These are phyloP conservation scores for Colletotrichum sidae DNA, from an alignment of 2,329 filamentous ascomycete genomes.

Conservation along the genomic window DNA sequence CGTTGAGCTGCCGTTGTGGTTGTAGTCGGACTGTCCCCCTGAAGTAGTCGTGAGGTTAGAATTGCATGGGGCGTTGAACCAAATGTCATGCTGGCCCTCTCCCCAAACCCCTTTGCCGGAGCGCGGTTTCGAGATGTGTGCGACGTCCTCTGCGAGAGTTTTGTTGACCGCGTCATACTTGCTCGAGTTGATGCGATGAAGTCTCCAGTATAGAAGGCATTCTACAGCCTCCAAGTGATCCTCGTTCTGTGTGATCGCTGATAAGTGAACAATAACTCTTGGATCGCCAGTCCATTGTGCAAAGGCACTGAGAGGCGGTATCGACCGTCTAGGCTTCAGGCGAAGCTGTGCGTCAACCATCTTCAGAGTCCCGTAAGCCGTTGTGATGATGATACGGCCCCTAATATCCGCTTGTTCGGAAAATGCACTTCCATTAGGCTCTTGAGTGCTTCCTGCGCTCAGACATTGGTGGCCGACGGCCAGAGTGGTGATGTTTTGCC, in stretches of 20 bases:
- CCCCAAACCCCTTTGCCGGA: too few relatives aligned
- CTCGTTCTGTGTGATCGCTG: not conserved
- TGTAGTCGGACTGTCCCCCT: too few relatives aligned
- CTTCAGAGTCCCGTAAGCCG: not conserved
- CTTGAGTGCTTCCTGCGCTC: not conserved
- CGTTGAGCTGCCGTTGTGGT: too few relatives aligned
- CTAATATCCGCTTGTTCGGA: not conserved
- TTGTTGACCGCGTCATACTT: not conserved
- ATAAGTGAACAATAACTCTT: not conserved
- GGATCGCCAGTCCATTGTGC: not conserved
- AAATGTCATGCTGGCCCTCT: too few relatives aligned
- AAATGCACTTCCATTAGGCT: not conserved
- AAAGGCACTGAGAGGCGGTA: not conserved
- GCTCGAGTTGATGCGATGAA: not conserved
- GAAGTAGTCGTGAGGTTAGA: too few relatives aligned
- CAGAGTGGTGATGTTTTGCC: not conserved
- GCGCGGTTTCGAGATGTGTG: too few relatives aligned
- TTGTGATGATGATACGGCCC: too few relatives aligned
- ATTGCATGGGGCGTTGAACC: too few relatives aligned
- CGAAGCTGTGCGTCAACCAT: not conserved
- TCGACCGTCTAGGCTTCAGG: not conserved
- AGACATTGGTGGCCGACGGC: not conserved
- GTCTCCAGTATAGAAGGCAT: not conserved
- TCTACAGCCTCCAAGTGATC: not conserved
- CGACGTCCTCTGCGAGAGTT: not conserved